Percentiles rank a stretch among this genome's conserved stretches.
Evolutionary conservation across 257 asterid species (phyloP).

Genomic region (Haberlea rhodopensis): DNA sequence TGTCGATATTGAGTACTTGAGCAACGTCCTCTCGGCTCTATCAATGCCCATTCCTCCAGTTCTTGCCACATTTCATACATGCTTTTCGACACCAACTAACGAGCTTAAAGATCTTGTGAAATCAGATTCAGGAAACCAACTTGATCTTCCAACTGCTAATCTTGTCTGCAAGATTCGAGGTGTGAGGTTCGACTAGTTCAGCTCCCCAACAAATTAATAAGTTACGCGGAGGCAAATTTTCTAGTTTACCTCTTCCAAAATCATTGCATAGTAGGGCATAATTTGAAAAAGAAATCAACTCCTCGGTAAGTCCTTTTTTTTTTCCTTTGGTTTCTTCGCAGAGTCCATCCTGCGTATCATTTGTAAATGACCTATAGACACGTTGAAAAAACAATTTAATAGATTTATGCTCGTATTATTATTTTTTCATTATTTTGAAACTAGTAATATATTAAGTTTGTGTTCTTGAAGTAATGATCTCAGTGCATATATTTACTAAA

Average conservation of each 20-base stretch:
- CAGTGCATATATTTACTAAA: too few species aligned
- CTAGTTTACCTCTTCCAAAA: background rate
- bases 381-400: background rate
- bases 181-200: slow-evolving; percentile 49
- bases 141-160: slow-evolving; percentile 81
- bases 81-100: slow-evolving; percentile 73
- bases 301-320: too few species aligned
- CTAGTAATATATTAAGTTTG: too few species aligned
- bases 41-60: slow-evolving; percentile 83
- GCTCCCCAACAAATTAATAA: background rate
- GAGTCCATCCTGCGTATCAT: background rate
- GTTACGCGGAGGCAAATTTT: background rate
- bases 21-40: slow-evolving; percentile 89
- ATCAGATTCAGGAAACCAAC: slow-evolving; percentile 66
- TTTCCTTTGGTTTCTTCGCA: background rate
- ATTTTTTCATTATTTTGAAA: too few species aligned
- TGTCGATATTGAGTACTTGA: slow-evolving; percentile 87
- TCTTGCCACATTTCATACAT: slow-evolving; percentile 79
- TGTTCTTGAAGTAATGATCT: too few species aligned
- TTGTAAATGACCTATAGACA: background rate
- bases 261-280: background rate
- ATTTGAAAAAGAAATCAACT: background rate
- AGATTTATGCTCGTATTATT: background rate
- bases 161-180: slow-evolving; percentile 93
- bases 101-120: slow-evolving; percentile 77